Percentiles rank a stretch among this genome's conserved stretches.
Conservation (phyloP, 2,329 filamentous ascomycete species). For the Ophiocordyceps polyrhachis-furcata region DNA sequence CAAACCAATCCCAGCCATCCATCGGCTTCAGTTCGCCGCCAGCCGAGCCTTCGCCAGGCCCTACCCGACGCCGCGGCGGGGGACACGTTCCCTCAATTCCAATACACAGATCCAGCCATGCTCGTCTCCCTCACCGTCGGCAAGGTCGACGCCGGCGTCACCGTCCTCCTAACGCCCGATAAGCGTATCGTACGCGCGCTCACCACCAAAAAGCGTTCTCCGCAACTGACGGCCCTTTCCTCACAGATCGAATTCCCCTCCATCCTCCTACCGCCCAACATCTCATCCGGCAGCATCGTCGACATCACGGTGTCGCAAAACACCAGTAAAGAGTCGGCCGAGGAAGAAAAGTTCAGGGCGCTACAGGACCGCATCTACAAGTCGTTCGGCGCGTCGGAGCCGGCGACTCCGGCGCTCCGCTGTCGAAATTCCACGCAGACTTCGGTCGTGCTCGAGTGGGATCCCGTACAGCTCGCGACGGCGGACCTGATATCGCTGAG, state of each 20-base stretch:
- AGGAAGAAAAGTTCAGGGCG: constrained; percentile 56
- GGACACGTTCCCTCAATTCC: background rate
- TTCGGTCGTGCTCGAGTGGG: constrained; percentile 96
- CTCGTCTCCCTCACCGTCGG: constrained; percentile 94
- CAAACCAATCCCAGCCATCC: too few species aligned
- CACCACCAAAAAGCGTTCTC: background rate
- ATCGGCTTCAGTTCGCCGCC: too few species aligned
- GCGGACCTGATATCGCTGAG: constrained; percentile 78
- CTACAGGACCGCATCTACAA: constrained; percentile 82
- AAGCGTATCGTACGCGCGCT: background rate
- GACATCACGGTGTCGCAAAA: constrained; percentile 94
- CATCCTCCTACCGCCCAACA: constrained; percentile 86
- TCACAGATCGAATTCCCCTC: constrained; percentile 92
- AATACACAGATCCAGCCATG: constrained; percentile 32
- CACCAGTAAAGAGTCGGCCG: constrained; percentile 52
- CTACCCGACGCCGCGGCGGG: too few species aligned
- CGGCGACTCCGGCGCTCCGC: constrained; percentile 58
- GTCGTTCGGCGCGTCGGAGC: constrained; percentile 68
- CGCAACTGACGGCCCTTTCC: background rate
- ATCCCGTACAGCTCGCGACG: constrained; percentile 80
- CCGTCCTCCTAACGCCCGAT: constrained; percentile 42
- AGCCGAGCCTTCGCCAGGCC: too few species aligned
- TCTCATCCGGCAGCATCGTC: constrained; percentile 90
- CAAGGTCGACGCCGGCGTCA: constrained; percentile 97
- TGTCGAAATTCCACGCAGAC: constrained; percentile 97